phyloP scores from a whole-genome alignment of 768 basidiomycete genomes.

The Cystofilobasidium ferigula region DNA sequence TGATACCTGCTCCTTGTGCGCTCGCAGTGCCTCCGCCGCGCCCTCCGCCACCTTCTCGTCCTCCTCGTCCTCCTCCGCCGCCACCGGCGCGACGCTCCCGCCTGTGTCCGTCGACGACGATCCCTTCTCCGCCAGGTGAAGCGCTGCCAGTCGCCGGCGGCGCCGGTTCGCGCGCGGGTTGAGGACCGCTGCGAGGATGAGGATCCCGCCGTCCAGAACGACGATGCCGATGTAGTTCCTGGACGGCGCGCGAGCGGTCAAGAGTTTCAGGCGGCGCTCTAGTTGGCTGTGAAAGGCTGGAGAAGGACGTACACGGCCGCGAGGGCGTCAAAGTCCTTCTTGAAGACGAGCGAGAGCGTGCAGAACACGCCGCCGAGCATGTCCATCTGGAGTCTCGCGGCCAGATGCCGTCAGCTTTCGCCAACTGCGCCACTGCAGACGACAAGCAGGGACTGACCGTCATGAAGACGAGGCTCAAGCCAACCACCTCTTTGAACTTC shows the following conservation, averaged over 20 bases:
- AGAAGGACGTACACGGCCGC: conserved; percentile 44
- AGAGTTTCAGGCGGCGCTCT: neutral
- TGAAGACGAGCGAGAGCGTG: conserved; percentile 58
- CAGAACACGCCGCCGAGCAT: conserved; percentile 60
- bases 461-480: conserved; percentile 62
- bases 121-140: too few relatives aligned
- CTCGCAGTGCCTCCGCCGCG: too few relatives aligned
- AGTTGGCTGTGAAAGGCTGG: neutral
- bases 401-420: too few relatives aligned
- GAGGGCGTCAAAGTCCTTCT: conserved; percentile 51
- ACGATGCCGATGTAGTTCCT: conserved; percentile 26
- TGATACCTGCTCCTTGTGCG: too few relatives aligned
- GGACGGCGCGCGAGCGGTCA: neutral
- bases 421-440: neutral
- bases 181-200: conserved; percentile 53
- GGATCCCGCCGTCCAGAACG: conserved; percentile 52
- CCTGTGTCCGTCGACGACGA: too few relatives aligned
- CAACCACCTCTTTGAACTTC: conserved; percentile 45
- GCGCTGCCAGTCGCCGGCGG: conserved; percentile 26
- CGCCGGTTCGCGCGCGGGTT: conserved; percentile 50
- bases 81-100: too few relatives aligned
- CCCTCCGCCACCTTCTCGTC: too few relatives aligned
- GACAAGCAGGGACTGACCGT: conserved; percentile 35
- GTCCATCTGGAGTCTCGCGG: too few relatives aligned
- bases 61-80: too few relatives aligned